Percentiles rank a stretch among this genome's conserved stretches.
These are phyloP conservation scores for Microbotryomycetes sp. DNA, from an alignment of 1,284 basidiomycete genomes.

Conservation along the genomic window DNA sequence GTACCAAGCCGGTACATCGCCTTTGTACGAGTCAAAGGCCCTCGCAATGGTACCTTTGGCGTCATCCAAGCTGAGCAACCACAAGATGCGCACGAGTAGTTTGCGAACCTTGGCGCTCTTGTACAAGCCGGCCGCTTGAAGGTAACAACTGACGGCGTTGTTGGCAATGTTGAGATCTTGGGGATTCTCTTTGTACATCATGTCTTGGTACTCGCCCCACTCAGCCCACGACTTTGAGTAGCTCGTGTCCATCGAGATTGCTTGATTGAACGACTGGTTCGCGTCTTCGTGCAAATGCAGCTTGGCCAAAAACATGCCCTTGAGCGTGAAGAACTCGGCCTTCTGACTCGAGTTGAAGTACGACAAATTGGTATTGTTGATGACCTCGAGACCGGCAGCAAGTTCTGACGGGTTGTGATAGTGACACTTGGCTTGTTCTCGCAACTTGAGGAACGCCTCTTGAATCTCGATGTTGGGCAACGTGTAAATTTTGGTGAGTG, in stretches of 20 bases:
- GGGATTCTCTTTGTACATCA: conserved; percentile 73
- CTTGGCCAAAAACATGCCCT: conserved; percentile 96
- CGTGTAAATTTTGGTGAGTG: conserved; percentile 95
- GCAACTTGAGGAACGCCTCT: conserved; percentile 96
- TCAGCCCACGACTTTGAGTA: conserved; percentile 98
- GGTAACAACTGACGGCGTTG: conserved; percentile 92
- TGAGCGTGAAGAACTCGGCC: conserved; percentile 98
- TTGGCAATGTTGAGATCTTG: conserved; percentile 65
- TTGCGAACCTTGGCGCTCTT: conserved; percentile 92
- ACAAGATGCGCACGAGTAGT: conserved; percentile 82
- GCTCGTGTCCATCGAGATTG: conserved; percentile 90
- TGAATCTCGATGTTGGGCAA: conserved; percentile 99
- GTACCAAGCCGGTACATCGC: conserved; percentile 95
- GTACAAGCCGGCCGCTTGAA: conserved; percentile 94
- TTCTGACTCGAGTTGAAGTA: conserved; percentile 95
- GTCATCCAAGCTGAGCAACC: conserved; percentile 95
- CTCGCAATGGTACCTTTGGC: conserved; percentile 64
- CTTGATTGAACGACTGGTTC: conserved; percentile 84
- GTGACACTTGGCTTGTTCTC: conserved; percentile 98
- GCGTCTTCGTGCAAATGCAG: conserved; percentile 85
- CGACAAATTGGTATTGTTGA: conserved; percentile 98
- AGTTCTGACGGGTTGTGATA: conserved; percentile 94
- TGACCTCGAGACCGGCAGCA: conserved; percentile 89
- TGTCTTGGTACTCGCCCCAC: conserved; percentile 94
- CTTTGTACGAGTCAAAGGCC: conserved; percentile 93